A percentile compares a stretch with the other conserved stretches of the same genome.
These are phyloP conservation scores for Zychaea mexicana DNA, from an alignment of 371 early-diverging fungal species.

Conservation along the genomic window DNA sequence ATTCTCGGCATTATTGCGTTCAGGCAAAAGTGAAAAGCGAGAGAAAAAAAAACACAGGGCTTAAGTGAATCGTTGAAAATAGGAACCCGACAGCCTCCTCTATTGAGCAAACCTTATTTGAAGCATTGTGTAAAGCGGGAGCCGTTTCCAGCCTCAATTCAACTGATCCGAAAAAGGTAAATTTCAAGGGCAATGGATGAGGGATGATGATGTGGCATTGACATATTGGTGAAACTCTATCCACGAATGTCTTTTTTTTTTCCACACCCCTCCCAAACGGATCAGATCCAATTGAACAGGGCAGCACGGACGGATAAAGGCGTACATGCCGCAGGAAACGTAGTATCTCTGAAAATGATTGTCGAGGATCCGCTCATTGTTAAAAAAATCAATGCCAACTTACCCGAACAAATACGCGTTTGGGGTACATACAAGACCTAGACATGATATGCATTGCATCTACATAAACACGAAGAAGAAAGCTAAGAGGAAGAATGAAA, in stretches of 20 bases:
- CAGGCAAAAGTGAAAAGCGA: no score
- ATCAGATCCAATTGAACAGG: slow-evolving; percentile 75
- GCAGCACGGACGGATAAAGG: slow-evolving; percentile 99
- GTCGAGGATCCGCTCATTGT: slow-evolving; percentile 70
- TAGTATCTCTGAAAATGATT: slow-evolving; percentile 92
- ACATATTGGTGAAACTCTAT: no score
- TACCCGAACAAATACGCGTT: slow-evolving; percentile 83
- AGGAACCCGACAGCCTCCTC: slow-evolving; percentile 74
- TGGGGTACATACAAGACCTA: no score
- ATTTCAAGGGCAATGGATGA: no score
- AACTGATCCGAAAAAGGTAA: slow-evolving; percentile 76
- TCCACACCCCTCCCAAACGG: background rate
- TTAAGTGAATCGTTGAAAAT: background rate
- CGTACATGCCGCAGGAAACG: slow-evolving; percentile 98
- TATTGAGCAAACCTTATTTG: slow-evolving; percentile 83
- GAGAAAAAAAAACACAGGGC: no score
- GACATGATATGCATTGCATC: no score
- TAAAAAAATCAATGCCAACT: slow-evolving; percentile 68
- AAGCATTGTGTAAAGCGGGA: slow-evolving; percentile 73
- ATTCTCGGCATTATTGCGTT: no score
- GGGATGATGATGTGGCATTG: background rate
- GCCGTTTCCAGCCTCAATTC: slow-evolving; percentile 80
- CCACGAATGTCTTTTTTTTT: no score
- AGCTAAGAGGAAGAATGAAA: no score
- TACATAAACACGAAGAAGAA: background rate